phyloP scores from a whole-genome alignment of 208 protist genomes.

The Eutreptiella sp. region DNA sequence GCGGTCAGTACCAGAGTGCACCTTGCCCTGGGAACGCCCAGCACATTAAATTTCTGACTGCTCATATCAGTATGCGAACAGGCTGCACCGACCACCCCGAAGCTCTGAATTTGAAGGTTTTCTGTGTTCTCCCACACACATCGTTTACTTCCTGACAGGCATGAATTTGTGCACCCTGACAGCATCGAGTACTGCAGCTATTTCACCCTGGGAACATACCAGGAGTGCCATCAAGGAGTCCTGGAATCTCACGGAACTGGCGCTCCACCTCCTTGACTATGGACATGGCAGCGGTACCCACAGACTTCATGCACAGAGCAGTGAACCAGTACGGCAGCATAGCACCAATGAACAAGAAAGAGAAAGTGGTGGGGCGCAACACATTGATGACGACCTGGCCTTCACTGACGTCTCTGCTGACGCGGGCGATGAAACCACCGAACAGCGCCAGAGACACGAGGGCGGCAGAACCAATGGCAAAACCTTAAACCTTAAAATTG shows the following conservation, averaged over 20 bases:
- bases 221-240: constrained; percentile 59
- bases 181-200: too few relatives aligned
- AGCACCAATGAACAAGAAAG: constrained; percentile 80
- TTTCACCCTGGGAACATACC: too few relatives aligned
- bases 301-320: constrained; percentile 86
- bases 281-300: constrained; percentile 78
- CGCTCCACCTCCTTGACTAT: constrained; percentile 86
- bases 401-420: constrained; percentile 44
- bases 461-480: constrained; percentile 83
- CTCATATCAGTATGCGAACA: too few relatives aligned
- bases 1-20: too few relatives aligned
- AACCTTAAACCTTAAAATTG: too few relatives aligned
- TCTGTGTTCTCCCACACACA: too few relatives aligned
- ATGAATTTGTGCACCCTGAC: too few relatives aligned
- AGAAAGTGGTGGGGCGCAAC: constrained; percentile 59
- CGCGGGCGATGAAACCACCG: constrained; percentile 65
- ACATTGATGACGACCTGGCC: constrained; percentile 56
- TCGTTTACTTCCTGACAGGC: too few relatives aligned
- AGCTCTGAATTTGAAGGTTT: too few relatives aligned
- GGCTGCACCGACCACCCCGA: too few relatives aligned
- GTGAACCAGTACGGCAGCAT: constrained; percentile 91
- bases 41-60: too few relatives aligned
- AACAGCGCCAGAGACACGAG: constrained; percentile 85
- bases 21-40: too few relatives aligned
- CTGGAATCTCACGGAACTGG: constrained; percentile 78